phyloP scores from a whole-genome alignment of 352 stramenopile species.

The Phytopythium oedochilum region DNA sequence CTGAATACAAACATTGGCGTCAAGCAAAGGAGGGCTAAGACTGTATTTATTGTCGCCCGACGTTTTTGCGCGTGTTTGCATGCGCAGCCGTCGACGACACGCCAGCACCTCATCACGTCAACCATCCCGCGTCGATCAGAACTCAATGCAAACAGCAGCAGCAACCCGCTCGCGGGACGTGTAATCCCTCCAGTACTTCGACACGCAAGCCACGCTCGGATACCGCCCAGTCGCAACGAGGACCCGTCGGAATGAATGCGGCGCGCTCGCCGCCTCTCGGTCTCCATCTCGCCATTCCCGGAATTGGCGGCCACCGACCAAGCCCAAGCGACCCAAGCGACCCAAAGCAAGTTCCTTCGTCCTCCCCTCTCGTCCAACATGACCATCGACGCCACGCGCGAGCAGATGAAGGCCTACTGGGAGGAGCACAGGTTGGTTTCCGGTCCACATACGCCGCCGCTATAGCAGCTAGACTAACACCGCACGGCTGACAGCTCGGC shows the following conservation, averaged over 20 bases:
- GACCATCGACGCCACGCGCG: no score
- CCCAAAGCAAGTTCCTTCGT: no score
- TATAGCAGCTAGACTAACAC: neutral
- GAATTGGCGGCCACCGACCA: constrained; percentile 2
- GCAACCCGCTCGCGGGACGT: neutral
- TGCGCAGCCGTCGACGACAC: no score
- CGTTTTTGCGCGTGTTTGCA: no score
- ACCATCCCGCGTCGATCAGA: no score
- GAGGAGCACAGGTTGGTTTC: constrained; percentile 52
- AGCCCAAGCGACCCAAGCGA: neutral
- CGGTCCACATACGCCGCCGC: no score
- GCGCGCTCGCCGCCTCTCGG: neutral
- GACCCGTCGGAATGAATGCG: neutral
- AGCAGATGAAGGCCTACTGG: constrained; percentile 83
- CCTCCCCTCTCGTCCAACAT: no score
- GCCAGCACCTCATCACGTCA: no score
- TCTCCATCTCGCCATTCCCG: neutral
- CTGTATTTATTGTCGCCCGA: no score
- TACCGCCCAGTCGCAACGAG: no score
- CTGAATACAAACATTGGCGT: no score
- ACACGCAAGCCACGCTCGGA: neutral
- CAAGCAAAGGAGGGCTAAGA: no score
- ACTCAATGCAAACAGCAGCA: neutral
- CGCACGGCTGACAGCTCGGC: constrained; percentile 10
- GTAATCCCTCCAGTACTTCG: neutral